Conservation (phyloP, 192 early-diverging fungal genomes). For the Allomyces macrogynus region DNA sequence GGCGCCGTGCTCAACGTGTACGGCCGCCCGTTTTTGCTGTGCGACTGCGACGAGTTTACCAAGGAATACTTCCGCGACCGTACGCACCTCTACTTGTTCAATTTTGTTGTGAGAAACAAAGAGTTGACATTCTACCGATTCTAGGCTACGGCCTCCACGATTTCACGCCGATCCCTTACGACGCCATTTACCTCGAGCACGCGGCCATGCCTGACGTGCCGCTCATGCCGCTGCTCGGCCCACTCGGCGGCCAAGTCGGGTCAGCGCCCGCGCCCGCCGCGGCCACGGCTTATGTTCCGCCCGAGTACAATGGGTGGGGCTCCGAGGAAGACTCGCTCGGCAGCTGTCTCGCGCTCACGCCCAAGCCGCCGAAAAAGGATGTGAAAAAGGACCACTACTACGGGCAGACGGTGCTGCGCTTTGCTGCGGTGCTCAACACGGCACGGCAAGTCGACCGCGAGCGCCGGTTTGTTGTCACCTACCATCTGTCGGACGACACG, state of each 20-base stretch:
- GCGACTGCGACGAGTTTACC: conserved; percentile 8
- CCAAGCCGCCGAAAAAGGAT: conserved; percentile 1
- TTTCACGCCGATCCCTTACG: neutral
- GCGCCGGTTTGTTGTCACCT: conserved; percentile 4
- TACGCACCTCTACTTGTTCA: neutral
- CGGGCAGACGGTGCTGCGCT: neutral
- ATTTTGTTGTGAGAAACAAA: neutral
- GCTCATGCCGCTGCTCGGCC: neutral
- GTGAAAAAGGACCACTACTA: neutral
- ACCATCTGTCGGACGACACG: conserved; percentile 4
- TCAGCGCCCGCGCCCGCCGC: neutral
- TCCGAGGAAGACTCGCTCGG: neutral
- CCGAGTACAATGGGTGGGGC: neutral
- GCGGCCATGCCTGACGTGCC: neutral
- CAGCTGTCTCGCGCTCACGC: neutral
- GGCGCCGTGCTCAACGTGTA: conserved; percentile 5
- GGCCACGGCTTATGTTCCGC: neutral
- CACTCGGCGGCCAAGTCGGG: no score
- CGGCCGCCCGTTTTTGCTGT: conserved; percentile 2
- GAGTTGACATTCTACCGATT: neutral
- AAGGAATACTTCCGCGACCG: conserved; percentile 3
- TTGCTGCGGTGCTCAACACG: conserved; percentile 3
- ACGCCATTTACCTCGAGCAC: neutral
- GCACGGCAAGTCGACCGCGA: conserved; percentile 2
- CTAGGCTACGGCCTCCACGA: conserved; percentile 3